A percentile compares a stretch with the other conserved stretches of the same genome.
phyloP scores from a whole-genome alignment of 176 grass and related monocot genomes.

The Oryza longistaminata region DNA sequence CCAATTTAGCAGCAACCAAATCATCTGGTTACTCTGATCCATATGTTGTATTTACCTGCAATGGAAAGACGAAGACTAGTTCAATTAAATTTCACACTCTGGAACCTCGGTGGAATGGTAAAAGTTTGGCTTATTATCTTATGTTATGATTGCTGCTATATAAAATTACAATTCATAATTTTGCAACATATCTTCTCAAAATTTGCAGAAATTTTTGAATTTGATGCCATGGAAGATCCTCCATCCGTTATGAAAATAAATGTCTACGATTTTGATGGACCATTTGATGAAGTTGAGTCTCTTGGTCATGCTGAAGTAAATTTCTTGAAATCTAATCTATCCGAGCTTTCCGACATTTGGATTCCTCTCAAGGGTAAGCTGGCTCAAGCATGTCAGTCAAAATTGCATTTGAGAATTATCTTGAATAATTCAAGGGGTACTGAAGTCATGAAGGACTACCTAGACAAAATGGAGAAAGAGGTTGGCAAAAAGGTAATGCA shows the following conservation, averaged over 20 bases:
- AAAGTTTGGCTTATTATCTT: conserved; percentile 7
- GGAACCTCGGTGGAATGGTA: conserved; percentile 98
- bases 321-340: conserved; percentile 86
- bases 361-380: conserved; percentile 84
- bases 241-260: conserved; percentile 86
- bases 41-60: conserved; percentile 96
- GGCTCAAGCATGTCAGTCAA: conserved; percentile 88
- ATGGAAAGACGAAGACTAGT: conserved; percentile 88
- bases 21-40: conserved; percentile 82
- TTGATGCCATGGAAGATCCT: conserved; percentile 93
- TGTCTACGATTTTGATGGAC: conserved; percentile 94
- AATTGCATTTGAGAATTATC: conserved; percentile 81
- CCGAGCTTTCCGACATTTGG: conserved; percentile 73
- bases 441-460: conserved; percentile 66
- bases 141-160: conserved; percentile 4
- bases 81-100: conserved; percentile 92
- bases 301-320: conserved; percentile 92
- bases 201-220: conserved; percentile 93
- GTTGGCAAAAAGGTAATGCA: conserved; percentile 81
- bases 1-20: conserved; percentile 67
- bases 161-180: not conserved
- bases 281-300: conserved; percentile 75
- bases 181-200: conserved; percentile 25
- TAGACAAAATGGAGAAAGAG: conserved; percentile 90
- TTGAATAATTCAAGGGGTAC: conserved; percentile 78